A percentile compares a stretch with the other conserved stretches of the same genome.
Conservation (phyloP, 73 alveolate species). For the Tetrahymena malaccensis region DNA sequence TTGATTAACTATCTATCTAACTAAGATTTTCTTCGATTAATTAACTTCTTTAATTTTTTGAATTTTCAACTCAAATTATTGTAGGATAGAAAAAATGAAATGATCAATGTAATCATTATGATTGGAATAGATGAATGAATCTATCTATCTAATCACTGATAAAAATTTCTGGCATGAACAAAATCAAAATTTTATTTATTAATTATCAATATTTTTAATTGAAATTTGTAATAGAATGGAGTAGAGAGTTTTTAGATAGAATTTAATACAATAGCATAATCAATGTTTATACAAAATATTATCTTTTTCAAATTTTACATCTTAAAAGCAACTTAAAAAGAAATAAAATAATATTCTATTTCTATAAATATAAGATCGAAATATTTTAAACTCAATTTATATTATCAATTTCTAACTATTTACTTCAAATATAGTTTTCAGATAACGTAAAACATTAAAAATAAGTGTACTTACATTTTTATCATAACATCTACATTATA, state of each 20-base stretch:
- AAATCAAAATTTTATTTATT: not conserved
- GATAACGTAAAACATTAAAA: too few relatives aligned
- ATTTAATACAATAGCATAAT: too few relatives aligned
- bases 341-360: not conserved
- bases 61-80: not conserved
- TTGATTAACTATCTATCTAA: not conserved
- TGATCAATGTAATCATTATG: not conserved
- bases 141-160: not conserved
- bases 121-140: not conserved
- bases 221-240: not conserved
- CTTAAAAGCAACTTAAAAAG: not conserved
- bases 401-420: too few relatives aligned
- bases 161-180: not conserved
- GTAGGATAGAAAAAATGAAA: not conserved
- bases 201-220: not conserved
- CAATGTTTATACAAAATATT: not conserved
- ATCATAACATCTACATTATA: too few relatives aligned
- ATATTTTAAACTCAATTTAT: not conserved
- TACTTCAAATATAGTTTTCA: too few relatives aligned
- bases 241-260: not conserved
- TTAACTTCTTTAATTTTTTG: not conserved
- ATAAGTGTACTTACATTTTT: too few relatives aligned
- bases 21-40: not conserved
- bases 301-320: not conserved
- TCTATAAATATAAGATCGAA: too few relatives aligned